Evolutionary conservation across 805 yeast species (phyloP), one percentile per base, ranked within the genome.

Genomic region (Wickerhamomyces kurtzmanii): DNA sequence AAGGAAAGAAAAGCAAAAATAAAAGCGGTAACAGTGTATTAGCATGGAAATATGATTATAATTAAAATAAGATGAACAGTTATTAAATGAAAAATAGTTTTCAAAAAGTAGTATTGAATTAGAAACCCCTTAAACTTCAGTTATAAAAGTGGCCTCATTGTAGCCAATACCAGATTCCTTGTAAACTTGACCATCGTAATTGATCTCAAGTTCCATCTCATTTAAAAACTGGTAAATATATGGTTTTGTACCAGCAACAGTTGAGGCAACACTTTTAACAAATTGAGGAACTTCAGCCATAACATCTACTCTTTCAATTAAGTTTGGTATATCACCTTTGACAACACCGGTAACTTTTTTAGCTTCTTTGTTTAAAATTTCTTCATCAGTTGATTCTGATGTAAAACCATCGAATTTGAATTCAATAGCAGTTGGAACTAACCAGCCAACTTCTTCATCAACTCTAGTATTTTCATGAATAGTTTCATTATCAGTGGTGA

Each of bases 201-300:
- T 58, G 29, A 60, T 44, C 37, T 56, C 62, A 35, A 82, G 59
- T 6, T 60, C 53, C 47, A 77, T 59, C 30, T 69, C 67, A 51
- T 83, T 78, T 51, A 79, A 71, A 60, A 73, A 91, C 61, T 91
- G 97, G 58, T 87, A 91, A 46, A 91, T 89, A 61, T 72, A 89
- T n/a, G 98, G 98, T 51, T 80, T 83, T 16, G 97, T 78, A 28
- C 97, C 98, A 11, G 91, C 91, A 30, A 89, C 93, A 33, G 94
- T 95, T 37, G 87, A 75, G 25, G 84, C 97, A 33, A 91, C 81
- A 44, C 77, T 81, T 60, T 89, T 91, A 41, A 91, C 94, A 56
- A 91, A 86, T 38, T 73, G 77, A 16, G 98, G 98, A 33, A 91
- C 78, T 59, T 91, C 97, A 28, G 86, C 83, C 96, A 91, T 86